A percentile compares a stretch with the other conserved stretches of the same genome.
Conservation (phyloP, 306 rosid species). For the Hippophae rhamnoides region DNA sequence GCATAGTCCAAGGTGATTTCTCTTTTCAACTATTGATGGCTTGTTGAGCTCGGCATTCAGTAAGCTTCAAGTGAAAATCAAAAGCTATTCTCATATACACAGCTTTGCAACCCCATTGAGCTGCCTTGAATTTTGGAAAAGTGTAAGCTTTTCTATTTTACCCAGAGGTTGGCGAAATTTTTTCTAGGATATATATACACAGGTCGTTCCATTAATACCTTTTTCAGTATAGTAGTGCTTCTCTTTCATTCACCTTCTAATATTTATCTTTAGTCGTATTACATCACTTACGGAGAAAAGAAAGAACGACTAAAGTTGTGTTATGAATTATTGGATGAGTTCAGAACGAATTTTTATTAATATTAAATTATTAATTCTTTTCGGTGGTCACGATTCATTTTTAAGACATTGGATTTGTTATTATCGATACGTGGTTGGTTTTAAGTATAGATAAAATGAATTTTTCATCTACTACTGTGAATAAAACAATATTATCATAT, state of each 20-base stretch:
- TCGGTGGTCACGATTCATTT: not conserved
- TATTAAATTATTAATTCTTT: not conserved
- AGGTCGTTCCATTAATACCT: not conserved
- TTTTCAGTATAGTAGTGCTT: not conserved
- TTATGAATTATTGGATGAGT: not conserved
- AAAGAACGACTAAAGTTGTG: not conserved
- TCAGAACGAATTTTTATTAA: not conserved
- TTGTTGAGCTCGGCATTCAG: not conserved
- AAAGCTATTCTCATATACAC: not conserved
- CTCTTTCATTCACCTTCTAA: not conserved
- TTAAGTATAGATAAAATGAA: no score
- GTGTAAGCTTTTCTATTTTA: not conserved
- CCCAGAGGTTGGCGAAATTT: conserved; percentile 2
- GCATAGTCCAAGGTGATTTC: conserved; percentile 34
- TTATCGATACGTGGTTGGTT: no score
- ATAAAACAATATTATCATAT: no score
- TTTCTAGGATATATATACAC: conserved; percentile 2
- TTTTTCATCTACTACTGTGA: no score
- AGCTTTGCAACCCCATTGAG: not conserved
- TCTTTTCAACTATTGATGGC: not conserved
- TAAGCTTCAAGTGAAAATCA: not conserved
- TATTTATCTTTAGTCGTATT: not conserved
- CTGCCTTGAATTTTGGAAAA: not conserved
- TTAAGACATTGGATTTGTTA: no score
- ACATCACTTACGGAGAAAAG: no score